Base-by-base conservation (phyloP, 2,329 filamentous ascomycete genomes). In the Venturia oleaginea region DNA sequence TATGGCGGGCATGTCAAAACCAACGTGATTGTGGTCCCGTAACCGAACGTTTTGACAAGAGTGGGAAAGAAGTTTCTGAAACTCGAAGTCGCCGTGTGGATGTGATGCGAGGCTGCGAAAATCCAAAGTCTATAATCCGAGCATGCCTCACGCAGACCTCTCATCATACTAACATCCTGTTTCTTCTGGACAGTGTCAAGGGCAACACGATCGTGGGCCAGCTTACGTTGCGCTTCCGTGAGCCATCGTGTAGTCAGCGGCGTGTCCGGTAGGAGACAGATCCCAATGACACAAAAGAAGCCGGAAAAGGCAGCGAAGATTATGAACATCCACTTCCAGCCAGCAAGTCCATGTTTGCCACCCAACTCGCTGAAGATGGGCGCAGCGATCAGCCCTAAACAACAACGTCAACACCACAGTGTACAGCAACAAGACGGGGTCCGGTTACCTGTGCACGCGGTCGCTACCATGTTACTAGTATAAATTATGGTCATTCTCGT, bases 281-380 rank as follows among this genome's bases (percentile, higher is more conserved):
- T 75, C n/a, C 70, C 70, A 34, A 70, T 61, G 22, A 73, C 43
- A 0, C 74, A 74, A 1, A 76, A 64, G 6, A 69, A 64, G 32
- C 71, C 64, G 1, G 73, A 72, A 22, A 71, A 69, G 3, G 67
- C 64, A 13, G 72, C 71, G 51, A 72, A 68, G 17, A 62, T 62
- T 19, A 84, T 77, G 67, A 83, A 83, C 0, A 82, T 72, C 74
- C 74, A 84, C 69, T 83, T 80, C 83, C 82, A 84, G 0, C 82
- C 83, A 17, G 72, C 72, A 64, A 78, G 79, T 2, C 81, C 81
- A 27, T 76, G 72, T n/a, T 68, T 71, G 0, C 79, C 81, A 8
- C 77, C 77, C 0, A 84, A 73, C 3, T 74, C 74, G 66, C 83
- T 83, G 1, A 83, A 72, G 42, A 72, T 79, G 0, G 75, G 81